Percentiles rank a stretch among this genome's conserved stretches.
phyloP scores from a whole-genome alignment of 1,139 yeast species.

The Kurtzmaniella quercitrusa region DNA sequence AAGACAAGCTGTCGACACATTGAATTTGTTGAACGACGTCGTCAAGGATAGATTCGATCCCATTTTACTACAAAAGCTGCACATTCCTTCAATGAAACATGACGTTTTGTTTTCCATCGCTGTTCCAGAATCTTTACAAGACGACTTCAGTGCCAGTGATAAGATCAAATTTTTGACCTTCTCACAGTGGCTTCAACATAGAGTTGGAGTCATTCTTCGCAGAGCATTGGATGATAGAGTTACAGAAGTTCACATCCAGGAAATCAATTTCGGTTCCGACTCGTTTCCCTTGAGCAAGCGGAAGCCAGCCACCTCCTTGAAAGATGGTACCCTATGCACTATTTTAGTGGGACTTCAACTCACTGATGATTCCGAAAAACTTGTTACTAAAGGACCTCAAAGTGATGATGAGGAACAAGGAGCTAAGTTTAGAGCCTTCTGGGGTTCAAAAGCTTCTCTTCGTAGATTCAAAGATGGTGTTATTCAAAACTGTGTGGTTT shows the following conservation, averaged over 20 bases:
- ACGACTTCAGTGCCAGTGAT: conserved; percentile 64
- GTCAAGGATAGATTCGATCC: conserved; percentile 81
- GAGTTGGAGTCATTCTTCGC: conserved; percentile 53
- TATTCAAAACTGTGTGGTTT: conserved; percentile 84
- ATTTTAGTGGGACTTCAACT: conserved; percentile 57
- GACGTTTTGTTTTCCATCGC: conserved; percentile 59
- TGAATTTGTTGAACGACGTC: conserved; percentile 67
- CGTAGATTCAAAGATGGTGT: conserved; percentile 90
- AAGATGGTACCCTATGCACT: conserved; percentile 21
- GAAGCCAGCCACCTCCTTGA: conserved; percentile 47
- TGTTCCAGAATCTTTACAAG: conserved; percentile 33
- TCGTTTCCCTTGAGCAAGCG: conserved; percentile 54
- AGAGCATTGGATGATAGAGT: conserved; percentile 70
- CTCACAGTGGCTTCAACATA: conserved; percentile 61
- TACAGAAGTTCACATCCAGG: conserved; percentile 38
- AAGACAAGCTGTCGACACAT: conserved; percentile 65
- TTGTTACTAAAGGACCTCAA: conserved; percentile 84
- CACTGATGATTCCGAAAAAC: conserved; percentile 71
- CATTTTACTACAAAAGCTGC: conserved; percentile 69
- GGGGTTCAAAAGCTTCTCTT: conserved; percentile 85
- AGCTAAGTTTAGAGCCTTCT: conserved; percentile 67
- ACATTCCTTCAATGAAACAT: conserved; percentile 54
- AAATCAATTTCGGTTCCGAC: conserved; percentile 15
- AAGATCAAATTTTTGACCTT: conserved; percentile 70
- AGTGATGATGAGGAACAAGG: conserved; percentile 57